Percentiles rank a stretch among this genome's conserved stretches.
Evolutionary conservation across 1,284 basidiomycete genomes (phyloP).

Genomic region (Ganoderma sp.): DNA sequence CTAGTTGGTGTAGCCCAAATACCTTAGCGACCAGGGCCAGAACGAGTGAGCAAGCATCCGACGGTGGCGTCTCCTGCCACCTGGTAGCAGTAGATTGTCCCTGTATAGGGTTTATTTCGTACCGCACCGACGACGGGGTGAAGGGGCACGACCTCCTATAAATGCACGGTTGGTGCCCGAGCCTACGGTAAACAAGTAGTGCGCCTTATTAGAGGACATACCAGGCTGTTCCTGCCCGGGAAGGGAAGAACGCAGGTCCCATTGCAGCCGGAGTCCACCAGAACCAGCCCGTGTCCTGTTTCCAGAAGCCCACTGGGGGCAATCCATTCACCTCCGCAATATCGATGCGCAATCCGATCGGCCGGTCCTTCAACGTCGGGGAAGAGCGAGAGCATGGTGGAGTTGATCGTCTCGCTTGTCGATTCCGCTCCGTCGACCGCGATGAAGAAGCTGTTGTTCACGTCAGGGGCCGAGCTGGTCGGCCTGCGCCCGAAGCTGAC

Average conservation of each 20-base stretch:
- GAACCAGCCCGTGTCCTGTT: slow-evolving; percentile 29
- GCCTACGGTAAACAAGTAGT: slow-evolving; percentile 20
- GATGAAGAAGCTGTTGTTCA: slow-evolving; percentile 59
- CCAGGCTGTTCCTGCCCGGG: slow-evolving; percentile 66
- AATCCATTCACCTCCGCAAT: slow-evolving; percentile 55
- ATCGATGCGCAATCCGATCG: slow-evolving; percentile 70
- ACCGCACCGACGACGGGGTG: slow-evolving; percentile 1
- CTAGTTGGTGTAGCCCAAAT: slow-evolving; percentile 77
- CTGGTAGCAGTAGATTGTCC: slow-evolving; percentile 58
- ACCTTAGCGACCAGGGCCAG: slow-evolving; percentile 59
- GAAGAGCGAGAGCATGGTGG: slow-evolving; percentile 72
- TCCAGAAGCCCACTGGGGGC: neutral
- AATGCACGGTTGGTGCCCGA: neutral
- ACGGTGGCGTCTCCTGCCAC: slow-evolving; percentile 73
- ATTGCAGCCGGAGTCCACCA: slow-evolving; percentile 56
- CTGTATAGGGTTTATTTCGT: slow-evolving; percentile 38
- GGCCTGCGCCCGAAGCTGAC: slow-evolving; percentile 55
- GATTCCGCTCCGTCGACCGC: slow-evolving; percentile 55
- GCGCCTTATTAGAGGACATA: slow-evolving; percentile 30
- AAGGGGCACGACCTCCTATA: slow-evolving; percentile 45
- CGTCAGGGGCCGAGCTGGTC: slow-evolving; percentile 44
- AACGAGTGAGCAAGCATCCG: slow-evolving; percentile 52
- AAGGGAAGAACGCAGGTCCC: slow-evolving; percentile 70
- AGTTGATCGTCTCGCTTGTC: slow-evolving; percentile 59
- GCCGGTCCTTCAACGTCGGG: slow-evolving; percentile 71